Evolutionary conservation across 768 basidiomycete genomes (phyloP), one percentile per base, ranked within the genome.

Genomic region (Pulveroboletus sp.): DNA sequence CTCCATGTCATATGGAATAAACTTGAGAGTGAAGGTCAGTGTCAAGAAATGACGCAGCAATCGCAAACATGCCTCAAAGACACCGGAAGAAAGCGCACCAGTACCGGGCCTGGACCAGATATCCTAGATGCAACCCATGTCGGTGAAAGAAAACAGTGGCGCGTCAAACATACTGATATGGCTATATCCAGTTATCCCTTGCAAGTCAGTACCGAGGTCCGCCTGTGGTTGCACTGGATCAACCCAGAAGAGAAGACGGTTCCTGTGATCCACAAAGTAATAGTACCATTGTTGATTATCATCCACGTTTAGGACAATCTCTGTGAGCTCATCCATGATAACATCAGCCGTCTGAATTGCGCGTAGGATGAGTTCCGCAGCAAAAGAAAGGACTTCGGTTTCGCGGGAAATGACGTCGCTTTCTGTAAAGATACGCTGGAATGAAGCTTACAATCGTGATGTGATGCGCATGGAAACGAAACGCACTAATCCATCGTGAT

Each of bases 241-340:
- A 14, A 58, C 17, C 58, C 57, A 58, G 21, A 60, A 60, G 11
- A 60, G 47, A 35, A 58, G 58, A 26, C 32, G 54, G 18, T 56
- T 8, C 6, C 15, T 38, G 31, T 58, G 58, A 44, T 58, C 58
- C 15, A 53, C 57, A 33, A 59, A 58, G 32, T 59, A 53, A 41
- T 58, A 61, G n/a, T 17, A 13, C 39, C 58, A 60, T 18, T 1
- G 1, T 7, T 7, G 18, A n/a, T 2, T 4, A 6, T 40, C 32
- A 7, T 53, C 47, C 30, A 60, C 38, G 8, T 57, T 52, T 8
- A 55, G 14, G 9, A 59, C 57, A 5, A 57, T 35, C 27, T 58
- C 53, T 13, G 43, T 44, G 37, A 51, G 32, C 2, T 52, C 46
- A 11, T 58, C 54, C 5, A 57, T 18, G 24, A 36, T 44, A 30